A percentile compares a stretch with the other conserved stretches of the same genome.
phyloP scores from a whole-genome alignment of 176 grass and related monocot genomes.

The Triticum monococcum region DNA sequence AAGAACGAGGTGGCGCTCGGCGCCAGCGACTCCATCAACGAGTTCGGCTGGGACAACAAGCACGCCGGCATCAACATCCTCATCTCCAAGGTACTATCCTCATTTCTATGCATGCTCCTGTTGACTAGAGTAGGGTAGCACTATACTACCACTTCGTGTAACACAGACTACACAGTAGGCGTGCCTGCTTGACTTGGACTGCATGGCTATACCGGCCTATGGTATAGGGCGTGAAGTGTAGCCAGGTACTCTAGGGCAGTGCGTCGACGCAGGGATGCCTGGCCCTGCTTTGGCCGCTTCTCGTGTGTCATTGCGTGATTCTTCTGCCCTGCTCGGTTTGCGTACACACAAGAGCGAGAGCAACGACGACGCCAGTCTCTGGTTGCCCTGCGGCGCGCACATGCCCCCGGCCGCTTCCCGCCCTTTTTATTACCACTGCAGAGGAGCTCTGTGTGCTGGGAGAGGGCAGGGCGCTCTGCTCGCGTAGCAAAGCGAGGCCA shows the following conservation, averaged over 20 bases:
- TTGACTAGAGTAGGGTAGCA: background rate
- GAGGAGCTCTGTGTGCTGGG: too few species aligned
- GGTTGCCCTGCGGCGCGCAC: background rate
- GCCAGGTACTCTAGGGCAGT: background rate
- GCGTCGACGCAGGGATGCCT: background rate
- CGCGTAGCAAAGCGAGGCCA: background rate
- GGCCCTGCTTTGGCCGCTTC: background rate
- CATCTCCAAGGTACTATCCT: constrained; percentile 79
- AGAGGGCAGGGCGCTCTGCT: background rate
- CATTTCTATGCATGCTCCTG: background rate
- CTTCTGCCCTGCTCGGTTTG: background rate
- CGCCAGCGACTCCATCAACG: constrained; percentile 67
- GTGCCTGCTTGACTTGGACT: too few species aligned
- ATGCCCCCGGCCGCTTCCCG: background rate
- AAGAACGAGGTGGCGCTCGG: constrained; percentile 76
- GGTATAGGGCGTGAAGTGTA: background rate
- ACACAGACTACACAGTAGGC: background rate
- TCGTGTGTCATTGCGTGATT: background rate
- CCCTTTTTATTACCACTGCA: background rate
- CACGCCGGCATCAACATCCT: constrained; percentile 96
- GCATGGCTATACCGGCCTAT: background rate
- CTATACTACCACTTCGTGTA: background rate
- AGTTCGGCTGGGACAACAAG: constrained; percentile 98
- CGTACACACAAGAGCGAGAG: background rate
- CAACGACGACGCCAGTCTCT: background rate